Evolutionary conservation across 2,329 filamentous ascomycete species (phyloP).

Genomic region (Fusarium agapanthi): DNA sequence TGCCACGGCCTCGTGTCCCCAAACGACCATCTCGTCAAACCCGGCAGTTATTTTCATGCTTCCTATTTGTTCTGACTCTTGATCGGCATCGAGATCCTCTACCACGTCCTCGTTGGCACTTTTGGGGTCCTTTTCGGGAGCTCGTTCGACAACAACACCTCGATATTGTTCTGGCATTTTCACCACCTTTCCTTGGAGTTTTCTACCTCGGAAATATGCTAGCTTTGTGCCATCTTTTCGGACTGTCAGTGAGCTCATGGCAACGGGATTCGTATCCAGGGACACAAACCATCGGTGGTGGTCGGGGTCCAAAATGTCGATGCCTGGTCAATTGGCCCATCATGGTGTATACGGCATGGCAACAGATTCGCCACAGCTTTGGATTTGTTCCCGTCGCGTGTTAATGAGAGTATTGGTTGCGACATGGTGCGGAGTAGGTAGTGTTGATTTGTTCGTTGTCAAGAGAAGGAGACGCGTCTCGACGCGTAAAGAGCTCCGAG

Average conservation of each 20-base stretch:
- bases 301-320: conserved; percentile 76
- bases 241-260: conserved; percentile 1
- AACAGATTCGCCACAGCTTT: conserved; percentile 74
- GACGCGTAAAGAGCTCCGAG: conserved; percentile 34
- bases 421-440: conserved; percentile 48
- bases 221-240: conserved; percentile 59
- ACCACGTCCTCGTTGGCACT: conserved; percentile 49
- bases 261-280: background rate
- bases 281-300: conserved; percentile 53
- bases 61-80: conserved; percentile 52
- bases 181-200: conserved; percentile 73
- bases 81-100: conserved; percentile 55
- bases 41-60: conserved; percentile 69
- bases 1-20: conserved; percentile 78
- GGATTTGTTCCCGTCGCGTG: conserved; percentile 29
- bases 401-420: conserved; percentile 54
- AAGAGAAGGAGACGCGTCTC: conserved; percentile 27
- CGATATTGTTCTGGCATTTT: conserved; percentile 76
- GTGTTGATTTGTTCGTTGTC: background rate
- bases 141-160: conserved; percentile 64
- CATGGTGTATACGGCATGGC: conserved; percentile 82
- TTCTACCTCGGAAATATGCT: conserved; percentile 82
- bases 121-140: conserved; percentile 46
- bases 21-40: conserved; percentile 83
- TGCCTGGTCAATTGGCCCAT: conserved; percentile 72